phyloP scores from a whole-genome alignment of 768 basidiomycete genomes.

The Boletus speciosus region DNA sequence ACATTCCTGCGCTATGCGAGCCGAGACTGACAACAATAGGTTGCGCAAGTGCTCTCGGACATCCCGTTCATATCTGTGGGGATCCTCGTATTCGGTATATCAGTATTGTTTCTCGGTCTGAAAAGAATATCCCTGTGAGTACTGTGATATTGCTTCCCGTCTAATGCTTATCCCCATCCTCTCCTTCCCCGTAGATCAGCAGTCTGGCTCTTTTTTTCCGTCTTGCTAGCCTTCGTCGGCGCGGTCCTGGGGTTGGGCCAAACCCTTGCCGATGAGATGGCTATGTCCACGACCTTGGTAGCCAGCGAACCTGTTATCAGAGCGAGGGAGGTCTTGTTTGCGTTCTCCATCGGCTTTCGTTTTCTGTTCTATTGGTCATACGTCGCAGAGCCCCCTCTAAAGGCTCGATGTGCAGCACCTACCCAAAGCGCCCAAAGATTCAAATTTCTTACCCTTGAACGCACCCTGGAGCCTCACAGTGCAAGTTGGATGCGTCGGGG shows the following conservation, averaged over 20 bases:
- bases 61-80: constrained; percentile 68
- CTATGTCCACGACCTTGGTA: constrained; percentile 20
- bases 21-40: constrained; percentile 32
- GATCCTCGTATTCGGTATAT: constrained; percentile 58
- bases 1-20: neutral
- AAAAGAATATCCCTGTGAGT: constrained; percentile 52
- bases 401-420: constrained; percentile 27
- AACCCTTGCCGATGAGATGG: constrained; percentile 41
- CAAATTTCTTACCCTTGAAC: constrained; percentile 16
- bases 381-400: constrained; percentile 54
- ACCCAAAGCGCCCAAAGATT: constrained; percentile 5
- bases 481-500: constrained; percentile 70
- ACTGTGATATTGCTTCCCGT: neutral
- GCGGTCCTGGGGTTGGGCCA: constrained; percentile 61
- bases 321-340: constrained; percentile 56
- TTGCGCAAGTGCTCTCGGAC: constrained; percentile 55
- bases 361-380: constrained; percentile 70
- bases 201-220: constrained; percentile 53
- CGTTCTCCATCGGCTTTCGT: constrained; percentile 54
- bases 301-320: constrained; percentile 37
- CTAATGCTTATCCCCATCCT: neutral
- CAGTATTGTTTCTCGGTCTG: constrained; percentile 52
- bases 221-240: constrained; percentile 58
- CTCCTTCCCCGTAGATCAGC: constrained; percentile 34
- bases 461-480: constrained; percentile 39